phyloP scores from a whole-genome alignment of 768 basidiomycete genomes.

The Podaxis sp. region DNA sequence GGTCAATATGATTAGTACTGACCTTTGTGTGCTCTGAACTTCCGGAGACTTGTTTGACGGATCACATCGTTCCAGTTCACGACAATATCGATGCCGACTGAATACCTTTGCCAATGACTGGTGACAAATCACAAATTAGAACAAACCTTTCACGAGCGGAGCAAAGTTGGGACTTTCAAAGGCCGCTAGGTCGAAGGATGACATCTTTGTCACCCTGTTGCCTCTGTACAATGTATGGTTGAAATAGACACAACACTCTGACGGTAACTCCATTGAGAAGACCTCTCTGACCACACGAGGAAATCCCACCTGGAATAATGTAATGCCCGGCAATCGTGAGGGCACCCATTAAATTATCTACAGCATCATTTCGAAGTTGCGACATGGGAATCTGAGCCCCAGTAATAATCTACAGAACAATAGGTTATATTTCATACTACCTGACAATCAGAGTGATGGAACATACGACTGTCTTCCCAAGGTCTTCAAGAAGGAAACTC shows the following conservation, averaged over 20 bases:
- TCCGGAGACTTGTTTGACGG: slow-evolving; percentile 71
- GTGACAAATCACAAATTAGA: not conserved
- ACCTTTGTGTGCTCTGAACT: slow-evolving; percentile 83
- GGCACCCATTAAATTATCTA: slow-evolving; percentile 89
- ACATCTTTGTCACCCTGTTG: slow-evolving; percentile 77
- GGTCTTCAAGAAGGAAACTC: slow-evolving; percentile 87
- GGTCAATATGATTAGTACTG: slow-evolving; percentile 5
- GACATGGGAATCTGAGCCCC: slow-evolving; percentile 93
- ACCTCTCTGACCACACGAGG: not conserved
- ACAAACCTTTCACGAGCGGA: slow-evolving; percentile 72
- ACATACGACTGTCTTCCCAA: slow-evolving; percentile 84
- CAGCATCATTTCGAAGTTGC: slow-evolving; percentile 89
- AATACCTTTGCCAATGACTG: slow-evolving; percentile 9
- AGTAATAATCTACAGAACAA: slow-evolving; percentile 63
- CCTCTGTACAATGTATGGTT: slow-evolving; percentile 86
- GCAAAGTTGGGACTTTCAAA: slow-evolving; percentile 84
- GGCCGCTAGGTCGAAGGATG: slow-evolving; percentile 78
- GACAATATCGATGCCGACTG: slow-evolving; percentile 86
- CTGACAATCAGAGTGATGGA: not conserved
- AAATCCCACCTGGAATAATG: slow-evolving; percentile 73
- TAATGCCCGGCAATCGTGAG: slow-evolving; percentile 87
- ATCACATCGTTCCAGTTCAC: slow-evolving; percentile 89
- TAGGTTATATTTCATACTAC: not conserved
- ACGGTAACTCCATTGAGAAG: not conserved
- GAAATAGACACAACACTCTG: slow-evolving; percentile 86